These are phyloP conservation scores for Lithospermum erythrorhizon DNA, from an alignment of 257 asterid genomes.

Conservation along the genomic window DNA sequence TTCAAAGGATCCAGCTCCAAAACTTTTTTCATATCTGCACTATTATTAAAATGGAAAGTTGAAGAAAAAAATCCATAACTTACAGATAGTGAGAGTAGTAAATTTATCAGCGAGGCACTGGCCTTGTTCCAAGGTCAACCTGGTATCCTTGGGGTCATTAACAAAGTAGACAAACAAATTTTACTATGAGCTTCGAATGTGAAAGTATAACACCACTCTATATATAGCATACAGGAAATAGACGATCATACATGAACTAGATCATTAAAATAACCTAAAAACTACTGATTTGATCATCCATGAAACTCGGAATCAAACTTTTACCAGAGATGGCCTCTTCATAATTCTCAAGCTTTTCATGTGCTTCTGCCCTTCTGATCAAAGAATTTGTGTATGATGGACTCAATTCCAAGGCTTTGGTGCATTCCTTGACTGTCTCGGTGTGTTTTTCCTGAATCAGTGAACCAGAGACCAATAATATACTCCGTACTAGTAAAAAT, in stretches of 20 bases:
- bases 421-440: constrained; percentile 75
- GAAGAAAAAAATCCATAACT: constrained; percentile 3
- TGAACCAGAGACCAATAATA: background rate
- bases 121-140: background rate
- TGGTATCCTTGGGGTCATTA: too few relatives aligned
- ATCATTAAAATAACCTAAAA: constrained; percentile 46
- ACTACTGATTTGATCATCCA: constrained; percentile 13
- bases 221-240: too few relatives aligned
- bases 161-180: too few relatives aligned
- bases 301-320: too few relatives aligned
- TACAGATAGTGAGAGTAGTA: background rate
- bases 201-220: too few relatives aligned
- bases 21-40: constrained; percentile 67
- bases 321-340: constrained; percentile 84
- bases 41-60: constrained; percentile 7
- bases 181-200: too few relatives aligned
- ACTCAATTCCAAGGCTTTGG: constrained; percentile 78
- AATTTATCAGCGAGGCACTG: background rate
- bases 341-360: constrained; percentile 71
- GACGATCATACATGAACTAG: too few relatives aligned
- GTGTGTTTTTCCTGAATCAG: constrained; percentile 48
- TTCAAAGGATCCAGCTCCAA: constrained; percentile 74
- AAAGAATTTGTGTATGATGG: constrained; percentile 64
- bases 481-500: too few relatives aligned
- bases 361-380: constrained; percentile 86